phyloP scores from a whole-genome alignment of 1,139 yeast genomes.

The Candida pseudoviswanathii region DNA sequence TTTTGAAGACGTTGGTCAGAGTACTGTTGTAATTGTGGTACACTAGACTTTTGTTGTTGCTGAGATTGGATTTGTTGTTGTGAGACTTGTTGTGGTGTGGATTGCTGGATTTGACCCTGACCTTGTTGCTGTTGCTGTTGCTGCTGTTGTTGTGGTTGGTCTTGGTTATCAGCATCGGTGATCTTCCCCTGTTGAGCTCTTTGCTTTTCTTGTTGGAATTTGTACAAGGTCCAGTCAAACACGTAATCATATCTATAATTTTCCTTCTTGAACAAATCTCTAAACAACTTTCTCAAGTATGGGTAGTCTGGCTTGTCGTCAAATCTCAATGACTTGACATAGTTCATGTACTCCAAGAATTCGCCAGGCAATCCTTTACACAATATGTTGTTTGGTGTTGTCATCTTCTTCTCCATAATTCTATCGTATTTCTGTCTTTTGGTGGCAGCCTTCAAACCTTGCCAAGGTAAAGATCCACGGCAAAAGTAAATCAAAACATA shows the following conservation, averaged over 20 bases:
- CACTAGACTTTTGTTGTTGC: constrained; percentile 10
- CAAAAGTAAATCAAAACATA: constrained; percentile 93
- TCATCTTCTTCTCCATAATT: constrained; percentile 94
- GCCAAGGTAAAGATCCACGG: constrained; percentile 98
- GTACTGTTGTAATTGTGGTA: constrained; percentile 9
- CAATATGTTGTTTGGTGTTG: constrained; percentile 85
- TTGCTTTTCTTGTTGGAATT: constrained; percentile 69
- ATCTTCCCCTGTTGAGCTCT: constrained; percentile 49
- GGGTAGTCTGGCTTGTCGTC: constrained; percentile 97
- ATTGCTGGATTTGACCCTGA: constrained; percentile 18
- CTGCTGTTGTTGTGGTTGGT: constrained; percentile 18
- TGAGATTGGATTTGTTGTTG: constrained; percentile 19
- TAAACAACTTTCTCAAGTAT: constrained; percentile 82
- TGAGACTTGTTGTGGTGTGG: constrained; percentile 13
- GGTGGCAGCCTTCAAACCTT: constrained; percentile 95
- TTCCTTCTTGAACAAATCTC: constrained; percentile 87
- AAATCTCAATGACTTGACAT: constrained; percentile 86
- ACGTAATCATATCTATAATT: constrained; percentile 92
- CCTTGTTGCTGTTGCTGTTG: constrained; percentile 16
- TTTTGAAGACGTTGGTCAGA: constrained; percentile 16
- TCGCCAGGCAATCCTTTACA: constrained; percentile 93
- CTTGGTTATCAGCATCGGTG: constrained; percentile 30
- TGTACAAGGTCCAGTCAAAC: constrained; percentile 95
- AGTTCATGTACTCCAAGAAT: constrained; percentile 84
- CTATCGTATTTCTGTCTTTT: constrained; percentile 96